Base-by-base conservation (phyloP, 352 stramenopile genomes). In the Peronospora destructor region DNA sequence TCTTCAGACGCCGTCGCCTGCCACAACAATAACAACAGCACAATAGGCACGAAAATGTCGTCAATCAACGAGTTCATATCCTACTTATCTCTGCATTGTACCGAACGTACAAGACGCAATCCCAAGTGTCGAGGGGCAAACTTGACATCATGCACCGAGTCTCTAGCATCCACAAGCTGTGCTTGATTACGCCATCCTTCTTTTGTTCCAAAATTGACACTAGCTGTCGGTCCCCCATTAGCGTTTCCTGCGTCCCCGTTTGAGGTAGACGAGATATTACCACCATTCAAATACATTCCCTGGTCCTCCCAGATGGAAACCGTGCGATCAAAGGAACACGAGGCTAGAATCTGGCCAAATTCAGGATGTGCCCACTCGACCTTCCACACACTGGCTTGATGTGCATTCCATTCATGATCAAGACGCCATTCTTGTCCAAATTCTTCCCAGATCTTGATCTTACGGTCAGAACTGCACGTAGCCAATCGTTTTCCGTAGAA, bases 251-350 rank as follows among this genome's bases (percentile, higher is more conserved):
- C 11, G 21, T 59, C 50, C 6, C 45, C 45, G 8, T 14, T 23
- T 19, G 34, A 17, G 3, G 30, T 21, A n/a, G 49, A 26, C 23
- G 23, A 57, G 32, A 36, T 12, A 7, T 16, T 36, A 0, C 30
- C 30, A 14, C 33, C 19, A 49, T 76, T 76, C 21, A 86, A 57
- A 14, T 79, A 71, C 61, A 78, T 45, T 40, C 78, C 72, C 49
- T 91, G 73, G 68, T 98, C 94, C 63, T 98, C 91, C 93, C 94
- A 98, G 35, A 98, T 88, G 23, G 87, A 94, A 13, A 96, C 90
- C 16, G 91, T 95, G 51, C 94, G 80, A 66, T 98, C 89, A 38
- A 95, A 93, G 34, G 88, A 85, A 65, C 87, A 97, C 6, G 90
- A 97, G 42, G 94, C 95, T 36, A 98, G 50, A 53, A 98, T 87